Conservation (phyloP, 2,329 filamentous ascomycete species). For the Penicillium psychrosexuale region DNA sequence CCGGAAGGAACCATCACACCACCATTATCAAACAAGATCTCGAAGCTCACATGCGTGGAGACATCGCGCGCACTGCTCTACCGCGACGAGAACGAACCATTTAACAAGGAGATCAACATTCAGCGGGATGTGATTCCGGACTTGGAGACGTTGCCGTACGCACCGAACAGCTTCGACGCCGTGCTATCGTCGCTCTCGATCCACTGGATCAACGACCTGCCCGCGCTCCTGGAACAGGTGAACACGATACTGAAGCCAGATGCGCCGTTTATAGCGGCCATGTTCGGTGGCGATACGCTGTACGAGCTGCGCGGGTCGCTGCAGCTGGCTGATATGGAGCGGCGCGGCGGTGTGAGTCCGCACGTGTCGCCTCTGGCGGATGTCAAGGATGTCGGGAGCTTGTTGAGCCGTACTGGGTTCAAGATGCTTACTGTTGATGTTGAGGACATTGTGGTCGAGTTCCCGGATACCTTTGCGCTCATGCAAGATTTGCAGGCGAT, state of each 20-base stretch:
- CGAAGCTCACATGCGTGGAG: conserved; percentile 74
- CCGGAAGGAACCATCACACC: conserved; percentile 25
- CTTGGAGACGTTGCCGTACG: conserved; percentile 70
- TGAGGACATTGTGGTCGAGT: conserved; percentile 95
- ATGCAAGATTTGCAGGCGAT: conserved; percentile 95
- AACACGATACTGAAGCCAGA: conserved; percentile 87
- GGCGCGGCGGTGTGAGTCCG: conserved; percentile 84
- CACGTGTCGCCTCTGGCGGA: conserved; percentile 90
- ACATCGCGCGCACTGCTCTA: conserved; percentile 74
- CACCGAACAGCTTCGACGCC: conserved; percentile 75
- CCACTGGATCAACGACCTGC: conserved; percentile 98
- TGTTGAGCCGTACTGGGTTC: conserved; percentile 84
- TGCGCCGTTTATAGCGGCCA: conserved; percentile 86
- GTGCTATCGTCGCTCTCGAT: conserved; percentile 84
- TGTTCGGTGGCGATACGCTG: conserved; percentile 92
- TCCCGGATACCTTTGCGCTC: conserved; percentile 80
- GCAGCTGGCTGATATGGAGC: conserved; percentile 86
- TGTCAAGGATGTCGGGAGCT: conserved; percentile 82
- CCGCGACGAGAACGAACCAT: conserved; percentile 64
- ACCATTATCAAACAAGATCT: conserved; percentile 68
- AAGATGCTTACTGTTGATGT: conserved; percentile 95
- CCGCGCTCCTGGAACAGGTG: conserved; percentile 76
- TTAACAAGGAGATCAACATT: conserved; percentile 71
- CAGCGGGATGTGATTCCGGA: conserved; percentile 68
- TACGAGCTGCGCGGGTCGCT: conserved; percentile 91